Base-by-base conservation (phyloP, 2,329 filamentous ascomycete species). In the Rutstroemia sp. region DNA sequence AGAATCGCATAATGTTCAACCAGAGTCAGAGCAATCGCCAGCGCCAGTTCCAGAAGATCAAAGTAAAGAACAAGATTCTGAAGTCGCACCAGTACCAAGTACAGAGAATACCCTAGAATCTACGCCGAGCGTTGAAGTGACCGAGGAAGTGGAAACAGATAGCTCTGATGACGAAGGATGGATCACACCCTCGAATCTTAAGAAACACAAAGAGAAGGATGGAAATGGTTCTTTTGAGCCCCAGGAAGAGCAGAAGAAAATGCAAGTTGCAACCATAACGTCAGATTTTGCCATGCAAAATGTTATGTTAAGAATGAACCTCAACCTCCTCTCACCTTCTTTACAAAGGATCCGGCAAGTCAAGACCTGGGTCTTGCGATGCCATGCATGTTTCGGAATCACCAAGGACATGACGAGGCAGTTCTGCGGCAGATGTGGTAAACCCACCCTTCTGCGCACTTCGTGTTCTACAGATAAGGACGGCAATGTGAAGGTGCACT, bases 261-360 rank as follows among this genome's bases (percentile, higher is more conserved):
- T 96, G 64, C 86, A 95, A 72, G 90, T 89, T 16, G 92, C 91
- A n/a, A 85, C 92, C 46, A 86, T 97, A 68, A 97, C 94, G 1
- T 91, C 88, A 56, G 94, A 99, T 76, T 97, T 89, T 73, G 92
- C 94, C 55, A 95, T 99, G 90, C 92, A 97, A 75, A 97, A 97
- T 70, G 91, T 97, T 7, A 82, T 94, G 2, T 80, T 99, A 4
- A 90, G 95, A 65, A 95, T 97, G 77, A 96, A 96, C 74, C 82
- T 99, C 49, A 90, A 94, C 69, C 82, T 96, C 10, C 80, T 96
- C 58, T 91, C 92, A 0, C 81, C 89, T 0, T 80, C 83, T 16
- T 77, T 97, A 59, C 81, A 88, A 61, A 85, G 91, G 66, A 90
- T 99, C 69, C 87, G 85, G 39, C 84, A 88, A 58, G 80, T 97